phyloP scores from a whole-genome alignment of 2,329 filamentous ascomycete species.

The Xylaria sp. region DNA sequence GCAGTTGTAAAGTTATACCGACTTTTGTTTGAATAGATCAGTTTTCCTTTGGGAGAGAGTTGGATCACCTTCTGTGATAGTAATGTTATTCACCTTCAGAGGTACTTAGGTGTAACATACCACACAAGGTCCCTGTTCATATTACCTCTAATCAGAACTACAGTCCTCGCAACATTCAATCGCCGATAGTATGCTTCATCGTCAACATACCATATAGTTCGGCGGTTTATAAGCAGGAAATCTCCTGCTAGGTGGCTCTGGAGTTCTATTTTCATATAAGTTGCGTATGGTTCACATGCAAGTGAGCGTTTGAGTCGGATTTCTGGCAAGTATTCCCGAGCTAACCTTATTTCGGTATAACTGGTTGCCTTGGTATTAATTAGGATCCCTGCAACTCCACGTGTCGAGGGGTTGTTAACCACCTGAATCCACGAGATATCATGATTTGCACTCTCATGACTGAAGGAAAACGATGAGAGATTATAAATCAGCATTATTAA shows the following conservation, averaged over 20 bases:
- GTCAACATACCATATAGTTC: neutral
- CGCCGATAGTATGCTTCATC: neutral
- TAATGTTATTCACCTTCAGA: neutral
- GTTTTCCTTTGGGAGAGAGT: neutral
- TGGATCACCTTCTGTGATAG: neutral
- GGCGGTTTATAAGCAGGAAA: neutral
- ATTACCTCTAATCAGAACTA: neutral
- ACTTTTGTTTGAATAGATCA: neutral
- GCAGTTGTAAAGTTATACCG: neutral
- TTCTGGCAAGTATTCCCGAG: constrained; percentile 1
- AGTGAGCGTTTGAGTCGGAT: neutral
- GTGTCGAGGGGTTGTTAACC: neutral
- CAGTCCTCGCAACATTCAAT: neutral
- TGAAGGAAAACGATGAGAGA: neutral
- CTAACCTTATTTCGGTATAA: neutral
- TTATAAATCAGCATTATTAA: neutral
- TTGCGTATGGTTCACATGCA: neutral
- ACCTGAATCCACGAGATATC: neutral
- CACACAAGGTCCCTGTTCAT: neutral
- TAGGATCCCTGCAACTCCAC: neutral
- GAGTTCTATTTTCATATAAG: neutral
- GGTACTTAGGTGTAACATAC: neutral
- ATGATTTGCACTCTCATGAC: neutral
- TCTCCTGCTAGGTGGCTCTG: neutral
- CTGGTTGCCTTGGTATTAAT: neutral